Evolutionary conservation across 768 basidiomycete species (phyloP).

Genomic region (Fomitopsis pulvina): DNA sequence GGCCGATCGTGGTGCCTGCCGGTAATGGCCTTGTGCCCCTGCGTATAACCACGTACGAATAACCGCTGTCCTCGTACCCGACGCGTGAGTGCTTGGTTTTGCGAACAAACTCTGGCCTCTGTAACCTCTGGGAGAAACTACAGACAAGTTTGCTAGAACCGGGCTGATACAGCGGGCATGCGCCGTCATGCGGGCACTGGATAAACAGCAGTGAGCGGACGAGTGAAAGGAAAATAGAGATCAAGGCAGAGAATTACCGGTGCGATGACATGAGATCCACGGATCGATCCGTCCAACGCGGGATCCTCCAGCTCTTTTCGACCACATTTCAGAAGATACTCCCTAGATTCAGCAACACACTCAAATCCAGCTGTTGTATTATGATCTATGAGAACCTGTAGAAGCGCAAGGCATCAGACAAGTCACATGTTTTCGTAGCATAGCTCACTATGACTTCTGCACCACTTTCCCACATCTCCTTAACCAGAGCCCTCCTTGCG

Average conservation of each 20-base stretch:
- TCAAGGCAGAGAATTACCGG: not conserved
- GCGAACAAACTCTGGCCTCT: conserved; percentile 80
- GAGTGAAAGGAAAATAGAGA: not conserved
- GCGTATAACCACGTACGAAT: conserved; percentile 86
- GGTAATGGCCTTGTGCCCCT: conserved; percentile 61
- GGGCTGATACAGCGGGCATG: conserved; percentile 70
- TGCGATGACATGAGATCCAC: conserved; percentile 60
- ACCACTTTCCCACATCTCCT: conserved; percentile 89
- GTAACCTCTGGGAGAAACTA: conserved; percentile 82
- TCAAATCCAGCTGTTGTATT: conserved; percentile 71
- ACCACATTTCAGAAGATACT: conserved; percentile 59
- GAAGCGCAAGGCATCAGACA: not conserved
- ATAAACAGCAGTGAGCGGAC: conserved; percentile 5
- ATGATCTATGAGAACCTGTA: conserved; percentile 82
- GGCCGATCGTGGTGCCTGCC: conserved; percentile 33
- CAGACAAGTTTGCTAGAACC: conserved; percentile 54
- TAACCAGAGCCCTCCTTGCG: conserved; percentile 59
- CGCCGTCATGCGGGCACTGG: conserved; percentile 86
- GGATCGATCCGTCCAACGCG: conserved; percentile 27
- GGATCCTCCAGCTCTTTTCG: conserved; percentile 48
- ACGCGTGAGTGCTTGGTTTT: conserved; percentile 79
- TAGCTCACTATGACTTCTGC: conserved; percentile 68
- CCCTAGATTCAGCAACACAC: conserved; percentile 61
- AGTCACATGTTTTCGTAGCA: not conserved
- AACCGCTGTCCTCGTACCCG: conserved; percentile 83